Evolutionary conservation across 192 early-diverging fungal species (phyloP), one percentile per base, ranked within the genome.

Genomic region (Coemansia sp.): DNA sequence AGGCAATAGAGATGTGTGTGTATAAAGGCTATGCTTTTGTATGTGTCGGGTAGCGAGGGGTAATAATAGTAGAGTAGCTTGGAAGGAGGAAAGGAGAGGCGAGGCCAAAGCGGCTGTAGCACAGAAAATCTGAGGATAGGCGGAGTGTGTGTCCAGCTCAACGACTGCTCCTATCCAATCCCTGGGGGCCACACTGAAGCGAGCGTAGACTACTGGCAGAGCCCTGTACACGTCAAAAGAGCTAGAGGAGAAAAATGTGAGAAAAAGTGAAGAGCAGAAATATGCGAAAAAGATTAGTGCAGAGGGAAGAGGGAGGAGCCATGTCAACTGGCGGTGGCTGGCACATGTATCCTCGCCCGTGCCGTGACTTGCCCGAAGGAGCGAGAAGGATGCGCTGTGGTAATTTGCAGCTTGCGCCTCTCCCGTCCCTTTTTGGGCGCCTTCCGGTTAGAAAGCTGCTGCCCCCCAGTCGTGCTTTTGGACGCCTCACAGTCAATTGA

Each of bases 381-480:
- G 45, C 3, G 38, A 39, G 31, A 31, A 31, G 31, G 38, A 14
- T 43, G 11, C 23, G 48, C 48, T 26, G 48, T 50, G 48, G 52
- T 55, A 31, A 31, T 55, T 55, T 55, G 21, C 52, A 33, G 52
- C 52, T 14, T 50, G 48, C 52, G 52, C 52, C 52, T 55, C 52
- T 12, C 26, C 26, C 7, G 25, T 12, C 52, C 41, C 52, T 16
- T 31, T 55, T 11, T 33, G 26, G 52, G 16, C 12, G 39, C 31
- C 4, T 31, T 31, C 31, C 31, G 31, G 31, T 31, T 31, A 31
- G 31, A 31, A 41, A 41, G 39, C 13, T 13, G 13, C 14, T n/a
- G n/a, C n/a, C n/a, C n/a, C 39, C 39, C 39, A 41, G 39, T 41
- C 13, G 39, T 41, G 39, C 39, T 41, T 41, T 41, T 41, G 39